A percentile compares a stretch with the other conserved stretches of the same genome.
These are phyloP conservation scores for Combretum micranthum DNA, from an alignment of 345 rosid species.

Conservation along the genomic window DNA sequence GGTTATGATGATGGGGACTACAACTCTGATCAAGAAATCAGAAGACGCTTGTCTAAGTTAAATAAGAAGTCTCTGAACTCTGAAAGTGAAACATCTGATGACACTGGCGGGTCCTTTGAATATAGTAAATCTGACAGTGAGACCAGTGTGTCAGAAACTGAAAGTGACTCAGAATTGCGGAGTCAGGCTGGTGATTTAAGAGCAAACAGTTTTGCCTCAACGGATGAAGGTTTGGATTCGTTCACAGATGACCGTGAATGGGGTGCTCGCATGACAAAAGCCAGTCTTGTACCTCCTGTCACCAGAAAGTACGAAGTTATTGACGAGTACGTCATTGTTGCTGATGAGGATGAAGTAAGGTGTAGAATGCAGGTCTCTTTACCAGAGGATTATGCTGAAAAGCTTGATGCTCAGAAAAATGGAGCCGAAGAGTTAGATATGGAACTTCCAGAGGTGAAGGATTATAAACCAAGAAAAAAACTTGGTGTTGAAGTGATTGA, in stretches of 20 bases:
- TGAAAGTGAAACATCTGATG: conserved; percentile 92
- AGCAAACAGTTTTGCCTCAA: conserved; percentile 46
- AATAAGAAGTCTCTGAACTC: conserved; percentile 78
- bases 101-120: conserved; percentile 53
- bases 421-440: conserved; percentile 91
- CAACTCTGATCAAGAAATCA: conserved; percentile 91
- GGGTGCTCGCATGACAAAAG: conserved; percentile 99
- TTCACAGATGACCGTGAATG: conserved; percentile 91
- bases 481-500: conserved; percentile 90
- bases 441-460: conserved; percentile 99
- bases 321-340: conserved; percentile 69
- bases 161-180: conserved; percentile 73
- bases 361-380: conserved; percentile 85
- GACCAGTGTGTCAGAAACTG: conserved; percentile 76
- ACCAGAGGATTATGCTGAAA: conserved; percentile 95
- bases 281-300: conserved; percentile 96
- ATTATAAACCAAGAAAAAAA: conserved; percentile 83
- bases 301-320: conserved; percentile 96
- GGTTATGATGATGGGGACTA: conserved; percentile 57
- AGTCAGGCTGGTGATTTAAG: conserved; percentile 50
- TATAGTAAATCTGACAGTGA: conserved; percentile 56
- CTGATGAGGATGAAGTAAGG: conserved; percentile 85
- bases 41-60: conserved; percentile 71
- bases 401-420: conserved; percentile 79
- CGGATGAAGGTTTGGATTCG: conserved; percentile 54